These are phyloP conservation scores for Miscanthus lutarioriparius DNA, from an alignment of 176 grass and related monocot species.

Conservation along the genomic window DNA sequence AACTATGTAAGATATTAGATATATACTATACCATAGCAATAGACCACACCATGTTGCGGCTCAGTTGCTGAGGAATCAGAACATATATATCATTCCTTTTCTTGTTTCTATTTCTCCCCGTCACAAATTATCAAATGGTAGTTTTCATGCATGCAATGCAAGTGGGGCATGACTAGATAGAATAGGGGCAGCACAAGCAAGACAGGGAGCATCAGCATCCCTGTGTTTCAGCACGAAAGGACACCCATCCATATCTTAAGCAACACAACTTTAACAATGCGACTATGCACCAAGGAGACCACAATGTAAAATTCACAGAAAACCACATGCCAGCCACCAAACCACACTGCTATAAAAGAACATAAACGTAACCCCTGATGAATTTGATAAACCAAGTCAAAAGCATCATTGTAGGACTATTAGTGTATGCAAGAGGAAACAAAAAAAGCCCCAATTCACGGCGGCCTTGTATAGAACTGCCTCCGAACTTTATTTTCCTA, in stretches of 20 bases:
- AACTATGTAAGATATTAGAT: too few relatives aligned
- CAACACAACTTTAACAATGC: constrained; percentile 3
- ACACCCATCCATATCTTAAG: constrained; percentile 21
- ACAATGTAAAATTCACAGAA: background rate
- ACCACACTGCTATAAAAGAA: background rate
- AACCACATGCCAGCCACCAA: constrained; percentile 21
- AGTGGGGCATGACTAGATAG: constrained; percentile 10
- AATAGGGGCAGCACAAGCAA: background rate
- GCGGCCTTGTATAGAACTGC: background rate
- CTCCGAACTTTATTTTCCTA: background rate
- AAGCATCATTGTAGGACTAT: background rate
- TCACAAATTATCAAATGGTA: background rate
- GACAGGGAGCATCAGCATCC: constrained; percentile 36
- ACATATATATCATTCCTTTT: background rate
- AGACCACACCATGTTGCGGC: constrained; percentile 1
- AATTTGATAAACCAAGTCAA: too few relatives aligned
- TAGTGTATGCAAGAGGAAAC: background rate
- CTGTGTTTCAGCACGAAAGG: constrained; percentile 20
- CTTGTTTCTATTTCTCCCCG: background rate
- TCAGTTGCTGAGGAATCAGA: constrained; percentile 36
- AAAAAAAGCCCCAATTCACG: constrained; percentile 36
- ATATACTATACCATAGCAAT: background rate
- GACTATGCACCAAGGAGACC: background rate
- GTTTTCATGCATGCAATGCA: background rate
- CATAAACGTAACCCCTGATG: background rate